Conservation (phyloP, 352 stramenopile genomes). For the Phytopythium vexans region DNA sequence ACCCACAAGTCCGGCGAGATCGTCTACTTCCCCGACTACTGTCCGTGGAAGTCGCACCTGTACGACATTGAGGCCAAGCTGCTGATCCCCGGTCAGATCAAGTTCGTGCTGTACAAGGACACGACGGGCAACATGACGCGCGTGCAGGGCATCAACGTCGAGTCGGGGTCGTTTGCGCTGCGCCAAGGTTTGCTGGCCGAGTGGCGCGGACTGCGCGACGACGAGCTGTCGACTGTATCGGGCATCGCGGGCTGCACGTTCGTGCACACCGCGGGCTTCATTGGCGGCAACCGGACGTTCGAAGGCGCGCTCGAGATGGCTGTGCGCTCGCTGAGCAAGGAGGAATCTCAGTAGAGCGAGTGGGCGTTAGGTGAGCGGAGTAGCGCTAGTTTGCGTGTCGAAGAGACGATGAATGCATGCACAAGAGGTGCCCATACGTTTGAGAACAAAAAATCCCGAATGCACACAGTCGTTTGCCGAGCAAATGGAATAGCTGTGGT, state of each 20-base stretch:
- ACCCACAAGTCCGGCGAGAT: constrained; percentile 93
- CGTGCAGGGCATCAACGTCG: constrained; percentile 95
- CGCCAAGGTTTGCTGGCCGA: constrained; percentile 86
- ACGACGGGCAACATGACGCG: constrained; percentile 91
- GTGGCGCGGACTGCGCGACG: constrained; percentile 95
- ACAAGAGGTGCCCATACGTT: no score
- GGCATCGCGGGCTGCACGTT: constrained; percentile 96
- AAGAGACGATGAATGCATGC: no score
- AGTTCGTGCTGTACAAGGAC: constrained; percentile 98
- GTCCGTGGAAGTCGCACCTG: constrained; percentile 95
- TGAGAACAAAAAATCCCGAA: no score
- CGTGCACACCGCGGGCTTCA: constrained; percentile 98
- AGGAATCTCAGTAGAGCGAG: not conserved
- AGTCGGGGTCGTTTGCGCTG: constrained; percentile 92
- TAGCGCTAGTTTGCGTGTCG: not conserved
- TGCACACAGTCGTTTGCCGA: no score
- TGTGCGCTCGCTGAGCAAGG: constrained; percentile 44
- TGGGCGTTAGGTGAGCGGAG: not conserved
- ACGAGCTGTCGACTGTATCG: constrained; percentile 81
- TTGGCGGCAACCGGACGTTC: constrained; percentile 96
- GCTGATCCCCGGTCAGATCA: constrained; percentile 86
- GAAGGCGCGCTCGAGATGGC: constrained; percentile 96
- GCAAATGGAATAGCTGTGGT: no score
- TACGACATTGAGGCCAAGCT: constrained; percentile 95
- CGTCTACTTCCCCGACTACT: constrained; percentile 90